Base-by-base conservation (phyloP, 1,284 basidiomycete genomes). In the Austroboletus olivaceoglutinosus region DNA sequence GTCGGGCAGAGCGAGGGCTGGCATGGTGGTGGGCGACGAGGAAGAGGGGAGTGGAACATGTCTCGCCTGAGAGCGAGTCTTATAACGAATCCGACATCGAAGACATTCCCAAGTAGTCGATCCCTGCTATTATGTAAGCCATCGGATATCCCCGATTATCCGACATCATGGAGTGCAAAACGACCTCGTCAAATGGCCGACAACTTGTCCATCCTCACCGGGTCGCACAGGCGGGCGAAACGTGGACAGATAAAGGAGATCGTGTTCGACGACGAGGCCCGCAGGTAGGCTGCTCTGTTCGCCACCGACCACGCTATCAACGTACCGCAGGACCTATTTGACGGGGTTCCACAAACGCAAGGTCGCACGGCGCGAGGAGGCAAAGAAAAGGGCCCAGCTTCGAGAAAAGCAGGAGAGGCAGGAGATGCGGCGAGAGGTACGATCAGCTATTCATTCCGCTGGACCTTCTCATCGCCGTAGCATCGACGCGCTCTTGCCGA, bases 311-410 rank as follows among this genome's bases (percentile, higher is more conserved):
- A 43, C 38, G 23, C 40, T 45, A 51, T 43, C 42, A 15, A 64
- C 45, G 25, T 19, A 23, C 13, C 48, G 9, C 62, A 93, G 90
- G 61, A 85, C 91, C 46, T 93, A 85, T 69, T 68, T 93, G 64
- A 93, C 90, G 11, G 91, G 91, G 16, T 93, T 93, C 68, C 86
- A 86, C 66, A 93, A 92, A 69, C 83, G 91, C 56, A 93, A 93
- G 65, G 64, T 90, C 45, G 80, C 80, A 57, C 88, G 86, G 66
- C 78, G 83, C 60, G 85, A 91, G 59, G 81, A 77, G 30, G 82
- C 85, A 29, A 83, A 80, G 60, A 78, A 81, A 60, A 86, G 79
- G 65, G 86, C 86, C 27, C 65, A 75, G 50, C 80, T 87, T 57
- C 73, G 81, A 55, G 84, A 89, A 61, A 89, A 87, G 63, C 76